Base-by-base conservation (phyloP, 192 early-diverging fungal species). In the Entomortierella beljakovae region DNA sequence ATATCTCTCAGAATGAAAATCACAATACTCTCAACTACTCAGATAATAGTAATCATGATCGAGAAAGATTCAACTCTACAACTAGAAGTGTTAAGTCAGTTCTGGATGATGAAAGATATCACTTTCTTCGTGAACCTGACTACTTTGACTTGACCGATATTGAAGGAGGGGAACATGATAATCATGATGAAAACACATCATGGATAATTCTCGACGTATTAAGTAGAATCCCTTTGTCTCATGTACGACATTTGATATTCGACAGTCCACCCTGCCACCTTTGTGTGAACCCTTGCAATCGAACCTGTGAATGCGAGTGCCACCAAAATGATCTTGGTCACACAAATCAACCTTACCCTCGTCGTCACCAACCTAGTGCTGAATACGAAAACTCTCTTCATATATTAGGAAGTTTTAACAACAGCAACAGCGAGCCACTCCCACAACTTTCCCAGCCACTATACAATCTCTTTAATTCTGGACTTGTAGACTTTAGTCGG, bases 181-280 rank as follows among this genome's bases (percentile, higher is more conserved):
- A 2, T 15, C 53, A 64, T 0, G 26, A 63, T 31, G 46, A 64
- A 1, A 64, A 64, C 55, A 72, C 61, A 2, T 38, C 55, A 6
- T 72, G 70, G 70, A 63, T 64, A 29, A 63, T 72, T 9, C 55
- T 72, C 15, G 70, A 72, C 37, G 70, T 72, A 13, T 55, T 72
- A 22, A 33, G 16, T 9, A 38, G 26, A 7, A 49, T 72, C 22
- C 70, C 70, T 35, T 34, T 72, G 31, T 33, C 28, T 29, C 43
- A 55, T 20, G 46, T 64, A 8, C 70, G 43, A 15, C 70, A 72
- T 28, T 35, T 72, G 33, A 64, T 52, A 32, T 72, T 72, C 32
- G 70, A 48, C 9, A 57, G 33, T 22, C 70, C 70, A 23, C 70
- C 70, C 2, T 72, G 70, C n/a, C 61, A 72, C 33, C 32, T 72